phyloP scores from a whole-genome alignment of 2,329 filamentous ascomycete species.

The Sclerotinia minor region DNA sequence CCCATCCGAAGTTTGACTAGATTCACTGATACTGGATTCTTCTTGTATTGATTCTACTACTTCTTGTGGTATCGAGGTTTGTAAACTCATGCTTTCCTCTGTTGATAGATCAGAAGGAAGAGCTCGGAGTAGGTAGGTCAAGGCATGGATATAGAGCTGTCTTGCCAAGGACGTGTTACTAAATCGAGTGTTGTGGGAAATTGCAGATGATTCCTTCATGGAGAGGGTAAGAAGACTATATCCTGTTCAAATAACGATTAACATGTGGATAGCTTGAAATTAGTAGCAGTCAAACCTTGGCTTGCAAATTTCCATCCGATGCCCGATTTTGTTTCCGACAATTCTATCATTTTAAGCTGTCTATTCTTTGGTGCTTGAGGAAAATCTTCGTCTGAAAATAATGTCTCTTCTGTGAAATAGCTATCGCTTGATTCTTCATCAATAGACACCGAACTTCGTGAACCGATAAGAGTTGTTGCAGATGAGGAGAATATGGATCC shows the following conservation, averaged over 20 bases:
- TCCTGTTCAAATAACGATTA: conserved; percentile 40
- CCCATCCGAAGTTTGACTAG: conserved; percentile 21
- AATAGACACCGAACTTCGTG: not conserved
- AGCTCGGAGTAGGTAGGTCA: conserved; percentile 64
- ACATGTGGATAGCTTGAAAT: not conserved
- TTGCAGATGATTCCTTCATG: conserved; percentile 47
- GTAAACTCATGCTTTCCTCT: conserved; percentile 55
- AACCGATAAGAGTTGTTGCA: conserved; percentile 33
- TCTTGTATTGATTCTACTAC: conserved; percentile 34
- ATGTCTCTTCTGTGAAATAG: conserved; percentile 28
- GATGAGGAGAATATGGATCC: conserved; percentile 30
- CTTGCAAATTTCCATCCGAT: conserved; percentile 54
- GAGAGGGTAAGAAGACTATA: conserved; percentile 50
- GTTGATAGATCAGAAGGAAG: conserved; percentile 58
- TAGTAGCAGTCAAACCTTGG: conserved; percentile 44
- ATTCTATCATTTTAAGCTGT: conserved; percentile 30
- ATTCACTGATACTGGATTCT: conserved; percentile 14
- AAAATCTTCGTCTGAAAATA: conserved; percentile 32
- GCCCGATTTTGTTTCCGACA: conserved; percentile 39
- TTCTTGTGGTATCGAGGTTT: conserved; percentile 50
- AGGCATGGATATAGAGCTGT: conserved; percentile 63
- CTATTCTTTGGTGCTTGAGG: conserved; percentile 14
- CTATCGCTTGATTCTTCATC: conserved; percentile 12
- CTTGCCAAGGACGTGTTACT: conserved; percentile 52
- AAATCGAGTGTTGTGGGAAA: conserved; percentile 38